Conservation (phyloP, 1,284 basidiomycete genomes). For the Ganoderma lingzhi region DNA sequence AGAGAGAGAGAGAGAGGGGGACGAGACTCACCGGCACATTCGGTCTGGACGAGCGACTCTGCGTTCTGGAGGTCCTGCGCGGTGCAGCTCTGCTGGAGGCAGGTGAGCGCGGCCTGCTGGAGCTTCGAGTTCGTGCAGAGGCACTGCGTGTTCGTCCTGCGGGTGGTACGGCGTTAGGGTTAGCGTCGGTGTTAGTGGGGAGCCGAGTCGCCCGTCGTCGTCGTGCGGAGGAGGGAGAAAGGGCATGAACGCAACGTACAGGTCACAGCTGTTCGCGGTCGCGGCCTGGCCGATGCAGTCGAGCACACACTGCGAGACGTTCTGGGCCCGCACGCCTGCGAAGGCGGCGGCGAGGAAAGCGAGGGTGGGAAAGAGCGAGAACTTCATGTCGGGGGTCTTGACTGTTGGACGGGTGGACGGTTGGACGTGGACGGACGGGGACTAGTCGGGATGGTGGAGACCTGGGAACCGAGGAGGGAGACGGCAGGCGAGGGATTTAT, state of each 20-base stretch:
- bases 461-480: not conserved
- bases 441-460: not conserved
- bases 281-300: conserved; percentile 8
- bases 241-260: not conserved
- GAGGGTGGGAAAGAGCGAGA: not conserved
- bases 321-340: not conserved
- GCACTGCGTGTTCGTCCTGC: not conserved
- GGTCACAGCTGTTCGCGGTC: not conserved
- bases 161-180: too few relatives aligned
- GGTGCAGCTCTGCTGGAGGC: conserved; percentile 9
- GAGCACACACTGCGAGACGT: not conserved
- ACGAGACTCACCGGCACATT: conserved; percentile 5
- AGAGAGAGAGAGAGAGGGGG: not conserved
- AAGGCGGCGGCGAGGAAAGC: not conserved
- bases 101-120: conserved; percentile 3
- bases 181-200: not conserved
- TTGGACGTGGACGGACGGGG: not conserved
- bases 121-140: conserved; percentile 6
- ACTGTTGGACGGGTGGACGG: not conserved
- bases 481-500: not conserved
- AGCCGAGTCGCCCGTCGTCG: not conserved
- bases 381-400: not conserved
- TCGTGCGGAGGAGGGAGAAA: not conserved
- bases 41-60: conserved; percentile 10
- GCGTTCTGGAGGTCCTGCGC: conserved; percentile 9